phyloP scores from a whole-genome alignment of 2,329 filamentous ascomycete genomes.

The Aspergillus novoparasiticus region DNA sequence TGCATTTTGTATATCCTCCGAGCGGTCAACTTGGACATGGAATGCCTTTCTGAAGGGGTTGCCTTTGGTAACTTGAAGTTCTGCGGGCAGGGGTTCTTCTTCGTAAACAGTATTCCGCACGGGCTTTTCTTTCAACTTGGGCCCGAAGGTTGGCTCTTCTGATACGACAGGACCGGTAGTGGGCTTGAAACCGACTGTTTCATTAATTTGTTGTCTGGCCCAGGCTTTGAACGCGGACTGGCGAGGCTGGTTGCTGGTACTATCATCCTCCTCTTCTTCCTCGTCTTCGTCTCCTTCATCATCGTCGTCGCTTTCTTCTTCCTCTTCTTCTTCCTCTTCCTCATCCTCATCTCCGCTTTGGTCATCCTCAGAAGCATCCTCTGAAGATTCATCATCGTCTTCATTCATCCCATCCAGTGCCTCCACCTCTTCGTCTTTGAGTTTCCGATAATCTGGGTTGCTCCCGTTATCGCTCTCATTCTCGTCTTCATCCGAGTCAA shows the following conservation, averaged over 20 bases:
- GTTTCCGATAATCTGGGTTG: slow-evolving; percentile 27
- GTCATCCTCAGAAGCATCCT: slow-evolving; percentile 32
- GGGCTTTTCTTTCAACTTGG: slow-evolving; percentile 27
- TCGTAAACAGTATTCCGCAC: slow-evolving; percentile 41
- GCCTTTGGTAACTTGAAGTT: slow-evolving; percentile 42
- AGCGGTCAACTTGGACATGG: slow-evolving; percentile 70
- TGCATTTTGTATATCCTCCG: slow-evolving; percentile 73
- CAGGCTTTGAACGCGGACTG: slow-evolving; percentile 85
- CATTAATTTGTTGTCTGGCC: slow-evolving; percentile 84
- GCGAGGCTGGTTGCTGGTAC: slow-evolving; percentile 33
- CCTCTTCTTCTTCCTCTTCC: slow-evolving; percentile 22
- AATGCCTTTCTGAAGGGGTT: slow-evolving; percentile 69
- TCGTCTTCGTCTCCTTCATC: slow-evolving; percentile 29
- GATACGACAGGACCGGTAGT: slow-evolving; percentile 38
- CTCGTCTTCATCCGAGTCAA: slow-evolving; percentile 45
- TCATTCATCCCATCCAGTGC: slow-evolving; percentile 27
- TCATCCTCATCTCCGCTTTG: slow-evolving; percentile 24
- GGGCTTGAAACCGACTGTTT: slow-evolving; percentile 71
- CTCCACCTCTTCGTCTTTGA: slow-evolving; percentile 18
- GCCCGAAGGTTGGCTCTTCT: slow-evolving; percentile 35
- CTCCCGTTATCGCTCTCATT: slow-evolving; percentile 36
- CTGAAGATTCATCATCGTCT: slow-evolving; percentile 27
- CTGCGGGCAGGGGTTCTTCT: slow-evolving; percentile 43
- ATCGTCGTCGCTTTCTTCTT: slow-evolving; percentile 36
- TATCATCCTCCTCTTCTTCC: slow-evolving; percentile 36